Evolutionary conservation across 164 flowering plant species (phyloP).

Genomic region (Aristolochia fimbriata): DNA sequence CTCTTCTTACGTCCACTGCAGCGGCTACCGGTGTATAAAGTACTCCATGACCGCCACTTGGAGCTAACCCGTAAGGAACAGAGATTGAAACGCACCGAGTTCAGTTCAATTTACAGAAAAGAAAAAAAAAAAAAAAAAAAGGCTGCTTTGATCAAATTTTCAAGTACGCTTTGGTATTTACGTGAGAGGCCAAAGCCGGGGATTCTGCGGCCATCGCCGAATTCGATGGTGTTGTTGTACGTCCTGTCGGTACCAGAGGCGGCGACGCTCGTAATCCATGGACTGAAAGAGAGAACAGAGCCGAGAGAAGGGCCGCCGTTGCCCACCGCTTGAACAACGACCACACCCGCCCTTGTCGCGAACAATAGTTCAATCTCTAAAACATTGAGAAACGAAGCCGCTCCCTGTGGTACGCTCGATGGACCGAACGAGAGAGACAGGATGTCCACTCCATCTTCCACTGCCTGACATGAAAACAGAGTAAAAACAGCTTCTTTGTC

Average conservation of each 20-base stretch:
- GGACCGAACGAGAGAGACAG: conserved; percentile 57
- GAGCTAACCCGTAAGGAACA: conserved; percentile 28
- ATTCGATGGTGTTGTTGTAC: conserved; percentile 26
- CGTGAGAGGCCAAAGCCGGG: conserved; percentile 45
- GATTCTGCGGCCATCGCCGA: conserved; percentile 37
- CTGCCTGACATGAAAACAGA: conserved; percentile 26
- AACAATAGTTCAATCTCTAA: conserved; percentile 43
- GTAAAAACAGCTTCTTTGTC: background rate
- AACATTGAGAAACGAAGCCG: conserved; percentile 37
- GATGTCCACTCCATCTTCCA: conserved; percentile 59
- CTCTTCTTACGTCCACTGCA: conserved; percentile 36
- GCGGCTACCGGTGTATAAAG: conserved; percentile 29
- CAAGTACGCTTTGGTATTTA: conserved; percentile 10
- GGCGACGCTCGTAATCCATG: conserved; percentile 58
- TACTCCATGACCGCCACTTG: conserved; percentile 15
- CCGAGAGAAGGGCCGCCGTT: conserved; percentile 44
- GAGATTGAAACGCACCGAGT: too few relatives aligned
- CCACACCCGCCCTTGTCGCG: conserved; percentile 50
- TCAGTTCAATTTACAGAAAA: too few relatives aligned
- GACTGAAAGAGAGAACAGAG: conserved; percentile 54
- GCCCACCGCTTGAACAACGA: conserved; percentile 57
- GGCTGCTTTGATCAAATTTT: background rate
- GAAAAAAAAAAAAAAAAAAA: background rate
- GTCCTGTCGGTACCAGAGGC: conserved; percentile 46
- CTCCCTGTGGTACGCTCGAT: conserved; percentile 36